Base-by-base conservation (phyloP, 2,329 filamentous ascomycete species). In the Zymoseptoria crescenta region DNA sequence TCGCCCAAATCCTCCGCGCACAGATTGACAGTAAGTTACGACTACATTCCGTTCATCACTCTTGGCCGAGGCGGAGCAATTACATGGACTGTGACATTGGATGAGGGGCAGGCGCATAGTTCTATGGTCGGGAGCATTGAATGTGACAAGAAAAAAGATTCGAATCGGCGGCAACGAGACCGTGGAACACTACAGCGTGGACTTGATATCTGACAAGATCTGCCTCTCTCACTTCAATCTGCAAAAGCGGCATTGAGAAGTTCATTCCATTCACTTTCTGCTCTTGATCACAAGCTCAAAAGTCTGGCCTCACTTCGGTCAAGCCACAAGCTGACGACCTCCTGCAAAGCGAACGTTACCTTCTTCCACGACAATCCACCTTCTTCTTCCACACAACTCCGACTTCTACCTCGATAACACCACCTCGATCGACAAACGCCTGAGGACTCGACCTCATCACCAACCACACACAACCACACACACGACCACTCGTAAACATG, bases 401-500 rank as follows among this genome's bases (percentile, higher is more conserved):
- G 52, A 49, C 27, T 55, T 53, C 49, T 7, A 51, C 49, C 20
- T 19, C 28, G 52, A 35, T 21, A 45, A 54, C 52, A n/a, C 24
- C 51, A 21, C 53, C 56, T 53, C 49, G 51, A 45, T 13, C 35
- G 35, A 45, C 30, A 52, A 21, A 27, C 29, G 29, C 29, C 51
- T 19, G 54, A 52, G 45, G 52, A 24, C 48, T 35, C 24, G 35
- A 61, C 29, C 58, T 29, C 57, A 52, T 54, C 20, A 55, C 57
- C 56, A 56, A 56, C 29, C 54, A 49, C 63, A 58, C 35, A 16
- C 49, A 21, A 30, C 51, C 51, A 52, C 51, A 29, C 20, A 52
- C 51, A 19, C 3, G 7, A 29, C 20, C 20, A 30, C 16, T 13
- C 61, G 70, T 69, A 74, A 81, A 69, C 54, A 88, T 88, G 86